These are phyloP conservation scores for Thielaviopsis cerberus DNA, from an alignment of 2,329 filamentous ascomycete species.

Conservation along the genomic window DNA sequence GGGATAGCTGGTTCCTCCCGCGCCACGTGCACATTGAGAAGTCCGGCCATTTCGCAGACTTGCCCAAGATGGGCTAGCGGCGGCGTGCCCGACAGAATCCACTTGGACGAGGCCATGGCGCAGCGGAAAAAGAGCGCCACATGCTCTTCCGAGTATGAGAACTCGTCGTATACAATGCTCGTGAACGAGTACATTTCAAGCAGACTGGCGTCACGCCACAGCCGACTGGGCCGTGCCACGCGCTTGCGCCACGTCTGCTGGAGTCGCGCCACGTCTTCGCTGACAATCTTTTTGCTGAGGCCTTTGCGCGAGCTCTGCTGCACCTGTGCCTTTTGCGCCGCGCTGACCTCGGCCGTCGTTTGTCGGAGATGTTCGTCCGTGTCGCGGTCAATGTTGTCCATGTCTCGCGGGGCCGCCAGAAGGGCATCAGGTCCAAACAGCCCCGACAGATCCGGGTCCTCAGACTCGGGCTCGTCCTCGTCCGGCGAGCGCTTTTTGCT, in stretches of 20 bases:
- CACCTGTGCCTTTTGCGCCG: conserved; percentile 2
- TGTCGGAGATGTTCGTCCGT: background rate
- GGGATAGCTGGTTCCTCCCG: conserved; percentile 18
- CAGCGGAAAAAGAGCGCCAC: conserved; percentile 20
- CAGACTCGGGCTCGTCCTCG: too few relatives aligned
- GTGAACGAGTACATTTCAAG: conserved; percentile 23
- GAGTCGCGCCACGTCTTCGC: background rate
- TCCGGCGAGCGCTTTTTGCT: too few relatives aligned
- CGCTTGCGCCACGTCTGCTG: background rate
- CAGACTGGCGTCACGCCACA: conserved; percentile 12
- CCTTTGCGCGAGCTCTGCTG: conserved; percentile 4
- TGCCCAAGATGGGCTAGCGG: conserved; percentile 20
- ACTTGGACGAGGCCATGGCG: conserved; percentile 20
- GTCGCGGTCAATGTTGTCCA: background rate
- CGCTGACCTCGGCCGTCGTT: background rate
- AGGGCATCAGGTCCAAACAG: too few relatives aligned
- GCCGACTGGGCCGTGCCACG: background rate
- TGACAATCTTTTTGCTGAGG: background rate
- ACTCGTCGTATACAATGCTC: conserved; percentile 26
- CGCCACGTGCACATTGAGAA: conserved; percentile 23
- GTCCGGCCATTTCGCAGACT: conserved; percentile 19
- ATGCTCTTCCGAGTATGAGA: conserved; percentile 21
- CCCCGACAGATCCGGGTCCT: too few relatives aligned
- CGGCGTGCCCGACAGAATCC: conserved; percentile 27
- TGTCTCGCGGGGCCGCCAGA: background rate